phyloP scores from a whole-genome alignment of 441 rosid species.

The Omphalea diandra region DNA sequence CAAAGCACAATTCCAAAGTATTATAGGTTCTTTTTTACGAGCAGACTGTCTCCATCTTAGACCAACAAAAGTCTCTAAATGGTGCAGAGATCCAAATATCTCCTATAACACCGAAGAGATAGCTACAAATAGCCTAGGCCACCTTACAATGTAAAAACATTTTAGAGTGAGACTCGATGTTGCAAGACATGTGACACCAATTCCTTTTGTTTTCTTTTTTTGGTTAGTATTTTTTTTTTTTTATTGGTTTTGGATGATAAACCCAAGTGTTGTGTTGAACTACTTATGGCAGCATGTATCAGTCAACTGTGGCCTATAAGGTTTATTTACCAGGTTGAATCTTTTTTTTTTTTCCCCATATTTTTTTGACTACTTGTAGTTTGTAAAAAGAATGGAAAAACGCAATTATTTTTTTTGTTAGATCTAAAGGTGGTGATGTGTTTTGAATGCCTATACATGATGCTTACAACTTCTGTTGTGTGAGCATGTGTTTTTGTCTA shows the following conservation, averaged over 20 bases:
- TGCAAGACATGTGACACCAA: neutral
- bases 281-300: neutral
- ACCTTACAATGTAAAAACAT: neutral
- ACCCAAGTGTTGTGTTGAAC: neutral
- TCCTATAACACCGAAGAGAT: neutral
- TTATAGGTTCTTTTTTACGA: neutral
- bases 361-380: neutral
- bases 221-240: neutral
- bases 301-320: neutral
- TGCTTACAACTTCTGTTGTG: neutral
- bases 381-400: slow-evolving; percentile 2
- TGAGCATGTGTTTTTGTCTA: neutral
- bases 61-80: neutral
- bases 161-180: neutral
- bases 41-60: neutral
- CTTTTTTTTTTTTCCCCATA: neutral
- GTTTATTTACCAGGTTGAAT: neutral
- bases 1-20: neutral
- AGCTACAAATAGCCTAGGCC: neutral
- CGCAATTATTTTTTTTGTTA: neutral
- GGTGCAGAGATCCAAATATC: neutral
- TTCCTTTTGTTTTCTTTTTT: neutral
- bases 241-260: neutral
- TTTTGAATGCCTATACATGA: neutral
- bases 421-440: neutral